Conservation (phyloP, 768 basidiomycete species). For the Lenzites betulinus region DNA sequence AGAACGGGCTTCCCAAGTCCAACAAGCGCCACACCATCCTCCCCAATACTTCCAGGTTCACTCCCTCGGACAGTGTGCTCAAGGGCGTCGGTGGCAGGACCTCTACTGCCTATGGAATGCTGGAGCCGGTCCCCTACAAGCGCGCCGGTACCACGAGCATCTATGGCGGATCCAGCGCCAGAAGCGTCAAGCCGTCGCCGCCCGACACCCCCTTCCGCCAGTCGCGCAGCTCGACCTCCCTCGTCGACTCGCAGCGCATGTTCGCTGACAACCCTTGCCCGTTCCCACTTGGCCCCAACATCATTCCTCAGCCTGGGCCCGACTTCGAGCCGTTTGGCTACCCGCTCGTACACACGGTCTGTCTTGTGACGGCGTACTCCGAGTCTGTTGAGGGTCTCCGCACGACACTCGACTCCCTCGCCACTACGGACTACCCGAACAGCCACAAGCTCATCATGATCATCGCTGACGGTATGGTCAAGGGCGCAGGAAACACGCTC, state of each 20-base stretch:
- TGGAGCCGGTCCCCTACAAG: constrained; percentile 65
- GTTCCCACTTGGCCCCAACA: constrained; percentile 82
- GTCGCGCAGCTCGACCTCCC: constrained; percentile 82
- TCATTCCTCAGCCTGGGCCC: constrained; percentile 88
- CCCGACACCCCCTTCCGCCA: constrained; percentile 74
- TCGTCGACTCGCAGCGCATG: constrained; percentile 52
- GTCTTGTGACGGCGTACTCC: constrained; percentile 97
- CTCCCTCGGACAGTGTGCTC: constrained; percentile 64
- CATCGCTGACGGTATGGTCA: constrained; percentile 98
- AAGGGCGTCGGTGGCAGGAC: constrained; percentile 53
- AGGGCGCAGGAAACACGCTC: constrained; percentile 86
- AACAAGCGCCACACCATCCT: constrained; percentile 61
- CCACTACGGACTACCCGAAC: constrained; percentile 98
- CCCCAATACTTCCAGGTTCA: constrained; percentile 72
- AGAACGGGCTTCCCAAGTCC: constrained; percentile 62
- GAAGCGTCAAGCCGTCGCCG: constrained; percentile 58
- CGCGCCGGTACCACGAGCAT: constrained; percentile 44
- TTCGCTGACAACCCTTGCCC: constrained; percentile 80
- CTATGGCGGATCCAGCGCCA: constrained; percentile 31
- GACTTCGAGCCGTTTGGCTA: constrained; percentile 97
- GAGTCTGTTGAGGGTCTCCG: constrained; percentile 95
- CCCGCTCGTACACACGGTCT: constrained; percentile 91
- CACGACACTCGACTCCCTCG: constrained; percentile 97
- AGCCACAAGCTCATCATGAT: constrained; percentile 95
- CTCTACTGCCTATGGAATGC: constrained; percentile 63